Base-by-base conservation (phyloP, 306 rosid species). In the Glycine latifolia region DNA sequence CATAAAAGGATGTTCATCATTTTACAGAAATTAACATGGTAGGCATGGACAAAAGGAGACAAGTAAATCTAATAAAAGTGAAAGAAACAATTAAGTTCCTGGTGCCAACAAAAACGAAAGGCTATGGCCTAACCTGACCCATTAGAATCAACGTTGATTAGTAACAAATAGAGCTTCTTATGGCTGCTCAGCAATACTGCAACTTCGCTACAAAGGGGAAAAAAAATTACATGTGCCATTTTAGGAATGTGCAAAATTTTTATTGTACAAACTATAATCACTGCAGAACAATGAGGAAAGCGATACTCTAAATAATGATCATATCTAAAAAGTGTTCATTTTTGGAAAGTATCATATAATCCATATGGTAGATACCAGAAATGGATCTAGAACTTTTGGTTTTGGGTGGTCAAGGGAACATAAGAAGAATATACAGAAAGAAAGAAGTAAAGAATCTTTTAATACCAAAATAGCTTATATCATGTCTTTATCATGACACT, bases 101-200 rank as follows among this genome's bases (percentile, higher is more conserved):
- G 16, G 60, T 49, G 74, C 68, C 71, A 74, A 48, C 71, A 35
- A 44, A 76, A 82, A 85, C 3, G 17, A 73, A 73, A 75, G 53
- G 61, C 26, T 35, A 50, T 8, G 82, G 78, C 71, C 88, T 53
- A 81, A 95, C 99, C 98, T 93, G 97, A 84, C 66, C 83, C 88
- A 81, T 89, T 91, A 77, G 85, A 84, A 81, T 88, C 78, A 76
- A 79, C 81, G 14, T 75, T 86, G 77, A 87, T 80, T 48, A 85
- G 89, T 60, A 95, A 92, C 56, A 92, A 63, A 76, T 95, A 93
- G 77, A 95, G 83, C 93, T 95, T 92, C 82, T 87, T 87, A 77
- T 83, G 89, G 76, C 89, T 95, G 90, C 97, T 95, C 70, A 92
- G 88, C 59, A 95, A 39, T 31, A 95, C 87, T 67, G 94, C 94